Percentiles rank a stretch among this genome's conserved stretches.
phyloP scores from a whole-genome alignment of 1,284 basidiomycete species.

The Hymenochaete sp. region DNA sequence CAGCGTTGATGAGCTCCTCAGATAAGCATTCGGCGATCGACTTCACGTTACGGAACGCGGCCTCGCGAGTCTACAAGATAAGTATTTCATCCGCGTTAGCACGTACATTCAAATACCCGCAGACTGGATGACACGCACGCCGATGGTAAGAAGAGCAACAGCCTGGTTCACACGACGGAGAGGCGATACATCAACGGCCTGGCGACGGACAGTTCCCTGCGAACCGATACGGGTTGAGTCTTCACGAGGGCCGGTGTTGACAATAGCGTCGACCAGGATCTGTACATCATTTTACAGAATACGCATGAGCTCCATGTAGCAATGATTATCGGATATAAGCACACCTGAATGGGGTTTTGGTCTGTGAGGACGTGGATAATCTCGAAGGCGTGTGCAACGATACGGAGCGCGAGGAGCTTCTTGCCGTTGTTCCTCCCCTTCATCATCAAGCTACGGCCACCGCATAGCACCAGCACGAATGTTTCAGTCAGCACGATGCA shows the following conservation, averaged over 20 bases:
- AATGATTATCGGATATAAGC: slow-evolving; percentile 22
- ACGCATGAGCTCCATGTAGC: neutral
- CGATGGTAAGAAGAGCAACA: slow-evolving; percentile 89
- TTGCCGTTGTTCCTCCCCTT: slow-evolving; percentile 99
- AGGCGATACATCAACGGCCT: slow-evolving; percentile 99
- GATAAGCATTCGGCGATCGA: slow-evolving; percentile 98
- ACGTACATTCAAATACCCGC: neutral
- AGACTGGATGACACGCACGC: slow-evolving; percentile 48
- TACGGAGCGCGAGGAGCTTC: slow-evolving; percentile 98
- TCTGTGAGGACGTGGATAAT: slow-evolving; percentile 99
- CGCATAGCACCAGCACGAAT: neutral
- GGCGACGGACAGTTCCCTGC: slow-evolving; percentile 98
- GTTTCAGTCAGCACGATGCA: neutral
- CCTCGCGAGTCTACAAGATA: slow-evolving; percentile 81
- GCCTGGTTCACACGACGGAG: slow-evolving; percentile 98
- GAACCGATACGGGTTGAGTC: slow-evolving; percentile 99
- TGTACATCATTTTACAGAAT: slow-evolving; percentile 1
- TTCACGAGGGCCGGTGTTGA: slow-evolving; percentile 99
- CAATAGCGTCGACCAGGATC: slow-evolving; percentile 93
- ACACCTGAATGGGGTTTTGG: slow-evolving; percentile 98
- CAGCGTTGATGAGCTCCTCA: slow-evolving; percentile 99
- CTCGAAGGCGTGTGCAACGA: slow-evolving; percentile 99
- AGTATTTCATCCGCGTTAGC: neutral
- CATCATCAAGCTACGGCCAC: slow-evolving; percentile 82
- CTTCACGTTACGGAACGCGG: slow-evolving; percentile 99